Conservation (phyloP, 805 yeast genomes). For the Ogataea pilisensis region DNA sequence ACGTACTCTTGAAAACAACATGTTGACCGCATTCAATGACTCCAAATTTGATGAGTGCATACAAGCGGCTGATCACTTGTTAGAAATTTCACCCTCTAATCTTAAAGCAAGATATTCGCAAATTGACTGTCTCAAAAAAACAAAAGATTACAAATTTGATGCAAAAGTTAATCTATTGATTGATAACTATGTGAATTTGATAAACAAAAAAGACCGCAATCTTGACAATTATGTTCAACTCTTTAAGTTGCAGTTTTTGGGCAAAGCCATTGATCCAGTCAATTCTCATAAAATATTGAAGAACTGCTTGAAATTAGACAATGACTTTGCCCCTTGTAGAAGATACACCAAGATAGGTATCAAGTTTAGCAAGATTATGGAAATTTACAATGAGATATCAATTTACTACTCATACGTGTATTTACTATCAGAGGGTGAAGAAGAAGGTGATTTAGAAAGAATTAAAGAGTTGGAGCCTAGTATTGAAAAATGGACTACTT, state of each 20-base stretch:
- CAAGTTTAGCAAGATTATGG: conserved; percentile 39
- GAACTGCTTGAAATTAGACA: conserved; percentile 72
- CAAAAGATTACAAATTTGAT: conserved; percentile 11
- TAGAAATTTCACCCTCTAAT: conserved; percentile 42
- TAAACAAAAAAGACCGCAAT: conserved; percentile 17
- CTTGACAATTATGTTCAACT: conserved; percentile 21
- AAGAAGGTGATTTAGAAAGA: conserved; percentile 23
- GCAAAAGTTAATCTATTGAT: conserved; percentile 19
- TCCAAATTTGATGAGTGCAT: conserved; percentile 26
- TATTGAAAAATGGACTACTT: conserved; percentile 38
- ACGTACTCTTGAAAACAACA: conserved; percentile 1
- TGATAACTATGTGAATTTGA: conserved; percentile 23
- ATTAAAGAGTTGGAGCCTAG: conserved; percentile 36
- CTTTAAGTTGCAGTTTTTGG: conserved; percentile 28
- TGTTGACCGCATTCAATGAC: conserved; percentile 6
- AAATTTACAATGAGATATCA: conserved; percentile 42
- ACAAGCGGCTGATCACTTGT: conserved; percentile 30
- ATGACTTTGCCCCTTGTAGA: conserved; percentile 63
- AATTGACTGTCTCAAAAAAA: conserved; percentile 23
- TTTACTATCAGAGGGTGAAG: conserved; percentile 29
- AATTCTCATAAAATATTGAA: conserved; percentile 20
- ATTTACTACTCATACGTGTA: conserved; percentile 35
- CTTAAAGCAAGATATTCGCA: conserved; percentile 33
- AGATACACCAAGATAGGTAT: conserved; percentile 48
- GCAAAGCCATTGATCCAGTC: conserved; percentile 14